phyloP scores from a whole-genome alignment of 2,329 filamentous ascomycete genomes.

The Verticillium longisporum region DNA sequence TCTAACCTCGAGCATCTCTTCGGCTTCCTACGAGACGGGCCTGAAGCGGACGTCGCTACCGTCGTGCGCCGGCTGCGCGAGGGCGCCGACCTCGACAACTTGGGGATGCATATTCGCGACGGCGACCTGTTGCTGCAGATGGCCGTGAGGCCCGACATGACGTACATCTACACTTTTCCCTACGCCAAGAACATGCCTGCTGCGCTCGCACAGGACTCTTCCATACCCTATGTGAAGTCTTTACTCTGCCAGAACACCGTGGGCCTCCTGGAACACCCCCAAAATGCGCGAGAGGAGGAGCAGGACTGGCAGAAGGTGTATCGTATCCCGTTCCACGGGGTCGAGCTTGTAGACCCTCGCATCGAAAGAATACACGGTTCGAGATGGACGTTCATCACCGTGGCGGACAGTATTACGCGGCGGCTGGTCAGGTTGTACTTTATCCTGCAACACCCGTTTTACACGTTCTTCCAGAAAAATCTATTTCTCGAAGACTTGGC shows the following conservation, averaged over 20 bases:
- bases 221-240: not conserved
- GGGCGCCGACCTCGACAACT: not conserved
- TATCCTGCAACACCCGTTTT: constrained; percentile 28
- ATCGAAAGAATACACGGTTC: constrained; percentile 17
- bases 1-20: not conserved
- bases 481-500: constrained; percentile 30
- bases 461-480: constrained; percentile 29
- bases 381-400: constrained; percentile 27
- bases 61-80: not conserved
- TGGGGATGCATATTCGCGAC: not conserved
- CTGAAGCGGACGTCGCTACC: not conserved
- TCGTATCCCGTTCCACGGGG: not conserved
- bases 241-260: not conserved
- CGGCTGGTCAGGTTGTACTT: constrained; percentile 20
- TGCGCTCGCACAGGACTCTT: not conserved
- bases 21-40: not conserved
- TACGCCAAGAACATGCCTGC: not conserved
- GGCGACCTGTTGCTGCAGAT: constrained; percentile 1
- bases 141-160: not conserved
- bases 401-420: constrained; percentile 26
- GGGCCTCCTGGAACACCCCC: not conserved
- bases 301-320: not conserved
- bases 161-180: not conserved
- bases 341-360: not conserved
- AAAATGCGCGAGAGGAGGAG: not conserved